Evolutionary conservation across 1,139 yeast genomes (phyloP).

Genomic region (Candida smagusa): DNA sequence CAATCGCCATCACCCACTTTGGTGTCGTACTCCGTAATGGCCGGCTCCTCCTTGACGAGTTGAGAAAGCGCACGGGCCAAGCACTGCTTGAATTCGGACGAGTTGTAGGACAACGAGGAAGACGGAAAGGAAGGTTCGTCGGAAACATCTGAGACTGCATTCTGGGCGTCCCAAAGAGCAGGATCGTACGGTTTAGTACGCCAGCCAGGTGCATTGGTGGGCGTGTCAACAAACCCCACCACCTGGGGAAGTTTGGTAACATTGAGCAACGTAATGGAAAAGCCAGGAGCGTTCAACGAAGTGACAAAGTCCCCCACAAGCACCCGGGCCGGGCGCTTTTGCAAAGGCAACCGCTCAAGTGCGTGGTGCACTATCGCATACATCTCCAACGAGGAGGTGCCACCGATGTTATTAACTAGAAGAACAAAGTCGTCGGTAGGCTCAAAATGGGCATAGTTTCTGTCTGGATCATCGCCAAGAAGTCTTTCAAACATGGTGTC

Average conservation of each 20-base stretch:
- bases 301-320: slow-evolving; percentile 77
- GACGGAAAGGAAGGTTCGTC: slow-evolving; percentile 23
- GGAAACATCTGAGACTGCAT: slow-evolving; percentile 10
- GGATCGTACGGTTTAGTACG: slow-evolving; percentile 37
- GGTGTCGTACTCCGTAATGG: slow-evolving; percentile 80
- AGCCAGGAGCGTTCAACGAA: slow-evolving; percentile 88
- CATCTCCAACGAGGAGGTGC: slow-evolving; percentile 75
- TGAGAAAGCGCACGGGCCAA: slow-evolving; percentile 50
- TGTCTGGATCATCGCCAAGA: slow-evolving; percentile 56
- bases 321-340: slow-evolving; percentile 55
- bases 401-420: slow-evolving; percentile 78
- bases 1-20: slow-evolving; percentile 97
- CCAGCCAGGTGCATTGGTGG: slow-evolving; percentile 86
- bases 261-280: slow-evolving; percentile 74
- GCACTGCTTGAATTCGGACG: slow-evolving; percentile 31
- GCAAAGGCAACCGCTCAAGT: slow-evolving; percentile 46
- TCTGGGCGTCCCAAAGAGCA: slow-evolving; percentile 22
- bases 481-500: slow-evolving; percentile 52
- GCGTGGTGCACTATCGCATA: slow-evolving; percentile 59
- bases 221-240: slow-evolving; percentile 56
- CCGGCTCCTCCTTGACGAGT: slow-evolving; percentile 62
- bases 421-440: slow-evolving; percentile 63
- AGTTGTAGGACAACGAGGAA: slow-evolving; percentile 42
- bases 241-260: slow-evolving; percentile 44
- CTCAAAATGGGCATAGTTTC: slow-evolving; percentile 68